A percentile compares a stretch with the other conserved stretches of the same genome.
Conservation (phyloP, 495 filamentous ascomycete species). For the Penicillium macrosclerotiorum region DNA sequence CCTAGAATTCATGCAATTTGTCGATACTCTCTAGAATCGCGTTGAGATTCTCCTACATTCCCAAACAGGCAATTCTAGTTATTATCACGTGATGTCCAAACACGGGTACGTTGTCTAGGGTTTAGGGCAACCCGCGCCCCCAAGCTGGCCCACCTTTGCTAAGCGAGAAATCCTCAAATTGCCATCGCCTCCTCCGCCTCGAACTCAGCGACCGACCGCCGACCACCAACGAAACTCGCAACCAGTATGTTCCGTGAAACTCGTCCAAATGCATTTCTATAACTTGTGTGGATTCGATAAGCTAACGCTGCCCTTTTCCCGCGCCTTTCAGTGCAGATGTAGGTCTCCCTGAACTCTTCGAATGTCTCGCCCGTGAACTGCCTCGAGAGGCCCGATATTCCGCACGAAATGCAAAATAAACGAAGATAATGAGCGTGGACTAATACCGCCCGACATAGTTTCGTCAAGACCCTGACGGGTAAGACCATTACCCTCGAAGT, state of each 20-base stretch:
- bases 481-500: constrained; percentile 99
- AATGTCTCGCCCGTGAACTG: constrained; percentile 15
- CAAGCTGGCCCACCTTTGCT: constrained; percentile 36
- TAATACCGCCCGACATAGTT: constrained; percentile 58
- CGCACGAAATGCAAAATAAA: constrained; percentile 7
- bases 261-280: constrained; percentile 12
- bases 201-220: constrained; percentile 47
- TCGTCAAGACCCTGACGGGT: constrained; percentile 96
- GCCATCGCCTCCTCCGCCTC: constrained; percentile 42
- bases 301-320: constrained; percentile 42
- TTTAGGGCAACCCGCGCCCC: constrained; percentile 32
- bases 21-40: too few relatives aligned
- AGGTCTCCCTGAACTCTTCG: constrained; percentile 40
- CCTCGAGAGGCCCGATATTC: constrained; percentile 9
- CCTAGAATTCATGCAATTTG: too few relatives aligned
- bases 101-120: constrained; percentile 28
- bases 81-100: constrained; percentile 17
- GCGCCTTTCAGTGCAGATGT: constrained; percentile 73
- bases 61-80: constrained; percentile 1
- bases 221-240: constrained; percentile 54
- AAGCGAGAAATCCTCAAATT: constrained; percentile 51
- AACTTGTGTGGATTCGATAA: constrained; percentile 14
- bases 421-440: constrained; percentile 22
- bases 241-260: constrained; percentile 52
- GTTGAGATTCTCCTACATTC: too few relatives aligned